Conservation (phyloP, 164 flowering plant genomes). For the Nymphaea thermarum region DNA sequence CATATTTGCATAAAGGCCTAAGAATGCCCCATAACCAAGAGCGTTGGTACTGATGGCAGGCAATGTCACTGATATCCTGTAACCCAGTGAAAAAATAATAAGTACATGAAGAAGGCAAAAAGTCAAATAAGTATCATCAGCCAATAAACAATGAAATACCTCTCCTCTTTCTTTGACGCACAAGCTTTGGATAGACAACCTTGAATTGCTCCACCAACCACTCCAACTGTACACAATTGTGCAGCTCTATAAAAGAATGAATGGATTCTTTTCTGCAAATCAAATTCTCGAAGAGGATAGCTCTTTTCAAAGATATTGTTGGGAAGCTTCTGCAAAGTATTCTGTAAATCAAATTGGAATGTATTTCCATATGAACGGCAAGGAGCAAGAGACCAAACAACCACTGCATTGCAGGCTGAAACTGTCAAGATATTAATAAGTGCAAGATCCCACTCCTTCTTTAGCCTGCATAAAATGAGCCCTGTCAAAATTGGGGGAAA, state of each 20-base stretch:
- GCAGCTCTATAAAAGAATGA: constrained; percentile 85
- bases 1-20: constrained; percentile 75
- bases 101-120: background rate
- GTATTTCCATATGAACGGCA: constrained; percentile 96
- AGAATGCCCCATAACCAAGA: constrained; percentile 89
- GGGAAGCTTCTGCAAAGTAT: constrained; percentile 93
- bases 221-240: constrained; percentile 71
- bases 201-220: constrained; percentile 75
- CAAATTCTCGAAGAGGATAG: constrained; percentile 81
- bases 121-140: background rate
- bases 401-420: constrained; percentile 76
- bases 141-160: constrained; percentile 21
- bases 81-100: background rate
- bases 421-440: constrained; percentile 80
- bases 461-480: constrained; percentile 40
- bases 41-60: constrained; percentile 69
- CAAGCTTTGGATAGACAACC: constrained; percentile 52
- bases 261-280: constrained; percentile 69
- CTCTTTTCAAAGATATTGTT: constrained; percentile 92
- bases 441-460: constrained; percentile 97
- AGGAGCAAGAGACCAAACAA: constrained; percentile 96
- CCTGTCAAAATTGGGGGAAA: background rate
- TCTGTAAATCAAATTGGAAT: constrained; percentile 81
- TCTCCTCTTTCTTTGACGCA: constrained; percentile 64
- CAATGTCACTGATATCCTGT: constrained; percentile 70